phyloP scores from a whole-genome alignment of 495 filamentous ascomycete species.

The Glutinoglossum americanum region DNA sequence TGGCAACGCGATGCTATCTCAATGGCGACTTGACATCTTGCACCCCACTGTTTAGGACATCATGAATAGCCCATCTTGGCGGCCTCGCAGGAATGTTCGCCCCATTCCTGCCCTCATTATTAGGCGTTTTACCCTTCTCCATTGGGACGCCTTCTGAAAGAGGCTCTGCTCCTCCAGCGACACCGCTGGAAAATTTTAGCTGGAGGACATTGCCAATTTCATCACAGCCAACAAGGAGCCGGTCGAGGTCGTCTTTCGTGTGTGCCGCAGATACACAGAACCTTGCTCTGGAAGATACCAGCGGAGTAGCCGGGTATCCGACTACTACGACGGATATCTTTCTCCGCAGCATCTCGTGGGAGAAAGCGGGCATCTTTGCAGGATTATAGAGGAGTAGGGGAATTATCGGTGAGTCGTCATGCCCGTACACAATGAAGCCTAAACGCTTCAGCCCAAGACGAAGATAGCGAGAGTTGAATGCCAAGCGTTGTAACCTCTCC shows the following conservation, averaged over 20 bases:
- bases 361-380: slow-evolving; percentile 93
- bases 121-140: slow-evolving; percentile 29
- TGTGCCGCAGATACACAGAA: slow-evolving; percentile 94
- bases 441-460: slow-evolving; percentile 91
- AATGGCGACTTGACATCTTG: slow-evolving; percentile 57
- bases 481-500: slow-evolving; percentile 84
- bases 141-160: slow-evolving; percentile 42
- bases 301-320: slow-evolving; percentile 90
- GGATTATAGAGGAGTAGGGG: slow-evolving; percentile 87
- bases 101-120: slow-evolving; percentile 5
- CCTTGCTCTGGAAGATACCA: slow-evolving; percentile 79
- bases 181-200: slow-evolving; percentile 84
- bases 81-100: slow-evolving; percentile 25
- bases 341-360: slow-evolving; percentile 89
- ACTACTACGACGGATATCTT: slow-evolving; percentile 98
- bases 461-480: slow-evolving; percentile 96
- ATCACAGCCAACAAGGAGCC: slow-evolving; percentile 73
- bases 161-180: slow-evolving; percentile 69
- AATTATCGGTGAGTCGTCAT: slow-evolving; percentile 95
- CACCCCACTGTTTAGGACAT: slow-evolving; percentile 58
- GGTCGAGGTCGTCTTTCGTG: slow-evolving; percentile 94
- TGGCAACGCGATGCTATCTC: slow-evolving; percentile 18
- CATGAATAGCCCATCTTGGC: slow-evolving; percentile 63
- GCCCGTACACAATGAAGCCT: slow-evolving; percentile 88
- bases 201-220: slow-evolving; percentile 83